phyloP scores from a whole-genome alignment of 306 rosid species.

The Fragaria nilgerrensis region DNA sequence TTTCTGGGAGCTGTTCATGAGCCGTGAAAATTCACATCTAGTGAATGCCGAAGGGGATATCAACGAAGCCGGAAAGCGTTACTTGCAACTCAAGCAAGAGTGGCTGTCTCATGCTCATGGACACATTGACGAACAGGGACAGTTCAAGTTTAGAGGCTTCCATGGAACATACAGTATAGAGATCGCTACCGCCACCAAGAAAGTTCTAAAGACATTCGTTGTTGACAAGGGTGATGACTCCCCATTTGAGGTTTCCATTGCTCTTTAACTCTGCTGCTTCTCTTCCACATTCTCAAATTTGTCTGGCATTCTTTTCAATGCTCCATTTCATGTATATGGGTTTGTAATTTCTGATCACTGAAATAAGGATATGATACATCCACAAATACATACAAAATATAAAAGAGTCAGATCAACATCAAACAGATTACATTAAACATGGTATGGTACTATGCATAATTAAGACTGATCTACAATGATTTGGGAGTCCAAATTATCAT shows the following conservation, averaged over 20 bases:
- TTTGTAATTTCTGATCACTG: neutral
- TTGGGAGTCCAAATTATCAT: neutral
- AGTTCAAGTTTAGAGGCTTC: conserved; percentile 74
- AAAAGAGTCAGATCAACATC: conserved; percentile 15
- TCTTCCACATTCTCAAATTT: neutral
- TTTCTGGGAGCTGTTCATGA: conserved; percentile 90
- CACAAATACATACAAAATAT: neutral
- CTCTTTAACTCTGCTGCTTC: conserved; percentile 32
- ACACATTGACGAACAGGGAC: conserved; percentile 48
- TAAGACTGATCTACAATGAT: conserved; percentile 1
- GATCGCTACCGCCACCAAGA: conserved; percentile 43
- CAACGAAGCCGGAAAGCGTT: conserved; percentile 77
- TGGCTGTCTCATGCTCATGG: conserved; percentile 72
- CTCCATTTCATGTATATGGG: neutral
- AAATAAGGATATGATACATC: neutral
- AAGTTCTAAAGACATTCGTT: conserved; percentile 55
- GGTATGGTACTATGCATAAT: neutral
- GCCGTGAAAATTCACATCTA: conserved; percentile 66
- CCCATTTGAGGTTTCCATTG: conserved; percentile 52
- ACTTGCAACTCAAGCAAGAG: conserved; percentile 62
- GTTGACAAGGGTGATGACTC: conserved; percentile 74
- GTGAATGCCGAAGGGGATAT: conserved; percentile 86
- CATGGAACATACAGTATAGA: conserved; percentile 68
- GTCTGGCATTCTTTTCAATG: neutral
- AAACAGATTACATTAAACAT: neutral